Percentiles rank a stretch among this genome's conserved stretches.
phyloP scores from a whole-genome alignment of 306 rosid genomes.

The Quercus suber region DNA sequence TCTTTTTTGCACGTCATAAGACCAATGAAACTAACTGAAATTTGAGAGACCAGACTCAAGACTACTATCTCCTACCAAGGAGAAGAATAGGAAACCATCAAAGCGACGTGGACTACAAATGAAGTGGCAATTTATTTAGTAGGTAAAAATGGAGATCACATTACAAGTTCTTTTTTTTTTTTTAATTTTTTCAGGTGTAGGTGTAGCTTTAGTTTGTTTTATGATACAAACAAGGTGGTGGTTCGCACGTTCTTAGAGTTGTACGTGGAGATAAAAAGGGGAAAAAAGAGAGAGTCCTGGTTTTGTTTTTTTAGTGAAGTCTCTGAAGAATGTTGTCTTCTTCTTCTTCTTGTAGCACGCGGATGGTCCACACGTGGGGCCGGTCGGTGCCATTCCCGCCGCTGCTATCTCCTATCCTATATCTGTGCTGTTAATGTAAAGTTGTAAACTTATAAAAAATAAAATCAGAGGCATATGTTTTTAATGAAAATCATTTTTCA shows the following conservation, averaged over 20 bases:
- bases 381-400: slow-evolving; percentile 29
- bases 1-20: background rate
- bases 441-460: no score
- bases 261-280: background rate
- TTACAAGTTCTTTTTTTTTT: no score
- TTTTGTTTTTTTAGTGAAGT: background rate
- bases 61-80: no score
- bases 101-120: no score
- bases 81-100: no score
- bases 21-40: no score
- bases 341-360: slow-evolving; percentile 36
- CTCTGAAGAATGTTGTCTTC: background rate
- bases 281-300: background rate
- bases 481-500: no score
- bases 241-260: slow-evolving; percentile 30
- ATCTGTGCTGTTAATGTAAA: no score
- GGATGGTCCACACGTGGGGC: slow-evolving; percentile 18
- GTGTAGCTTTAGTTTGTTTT: slow-evolving; percentile 17
- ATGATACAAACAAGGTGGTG: slow-evolving; percentile 21
- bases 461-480: no score
- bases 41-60: no score
- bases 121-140: no score
- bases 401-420: background rate
- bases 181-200: background rate
- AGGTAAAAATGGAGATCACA: no score